Evolutionary conservation across 2,329 filamentous ascomycete genomes (phyloP), one percentile per base, ranked within the genome.

Genomic region (Pleurostoma richardsiae): DNA sequence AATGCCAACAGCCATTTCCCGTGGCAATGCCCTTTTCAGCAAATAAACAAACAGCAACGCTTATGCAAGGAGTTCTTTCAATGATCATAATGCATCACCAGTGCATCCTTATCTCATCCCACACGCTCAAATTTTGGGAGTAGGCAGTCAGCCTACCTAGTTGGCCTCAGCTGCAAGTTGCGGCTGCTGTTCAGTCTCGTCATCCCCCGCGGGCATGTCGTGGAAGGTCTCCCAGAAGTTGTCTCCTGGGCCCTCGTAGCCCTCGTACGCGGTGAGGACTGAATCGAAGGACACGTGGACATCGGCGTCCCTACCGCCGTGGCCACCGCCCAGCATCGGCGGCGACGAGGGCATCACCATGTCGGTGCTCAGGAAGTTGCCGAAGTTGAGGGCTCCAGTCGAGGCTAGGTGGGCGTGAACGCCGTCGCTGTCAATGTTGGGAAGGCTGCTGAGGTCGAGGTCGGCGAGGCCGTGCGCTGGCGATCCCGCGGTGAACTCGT

Each of bases 271-370:
- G 5, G 57, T 45, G 6, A 40, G 38, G 4, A 52, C 45, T 4
- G 46, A 51, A 2, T 54, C 60, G 54, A 63, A 60, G 36, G 54
- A 54, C 29, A 54, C 28, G 6, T 51, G 46, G 19, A 19, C 19
- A 19, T 19, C 19, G 5, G 44, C 41, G 29, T 49, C 48, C 30
- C 48, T 44, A 19, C 19, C 19, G 19, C 19, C 19, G 19, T 19
- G 19, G 36, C 33, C n/a, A n/a, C 56, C 50, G n/a, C 60, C 54
- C 10, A 63, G 38, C 19, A 62, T 41, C 4, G 76, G 69, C 33
- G 77, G 72, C 7, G 74, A 77, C 55, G 72, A 77, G 5, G 72
- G 68, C 64, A 77, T 68, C 7, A 65, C 56, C 29, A 62, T 59
- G 42, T 79, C 76, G 1, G 73, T 73, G 52, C 68, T 68, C 26